Evolutionary conservation across 805 yeast genomes (phyloP), one percentile per base, ranked within the genome.

Genomic region (Zygosaccharomyces lentus): DNA sequence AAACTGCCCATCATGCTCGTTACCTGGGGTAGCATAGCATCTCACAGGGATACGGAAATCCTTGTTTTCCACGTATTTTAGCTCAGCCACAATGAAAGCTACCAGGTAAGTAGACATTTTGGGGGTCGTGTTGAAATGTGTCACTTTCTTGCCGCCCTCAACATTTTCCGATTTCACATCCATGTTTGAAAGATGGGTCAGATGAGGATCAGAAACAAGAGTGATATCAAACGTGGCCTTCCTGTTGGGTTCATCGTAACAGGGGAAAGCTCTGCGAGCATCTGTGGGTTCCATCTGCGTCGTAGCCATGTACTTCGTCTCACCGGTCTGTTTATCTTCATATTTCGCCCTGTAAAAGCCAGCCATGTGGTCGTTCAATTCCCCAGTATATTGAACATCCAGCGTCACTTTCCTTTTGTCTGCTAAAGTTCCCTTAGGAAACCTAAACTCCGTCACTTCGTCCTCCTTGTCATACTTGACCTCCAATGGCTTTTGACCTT

Each of bases 271-370:
- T 58, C 88, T 76, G 58, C 95, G 80, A 56, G 91, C 87, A 61
- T 86, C 93, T 16, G 91, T 83, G 19, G 95, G 82, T 69, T 86
- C 95, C 79, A 86, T 82, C 67, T 86, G 95, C 37, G 95, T 84
- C 37, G 90, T 82, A 36, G 88, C 87, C 75, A 85, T 73, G 64
- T 82, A 82, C 59, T 81, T 82, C 32, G 80, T 80, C 48, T 73
- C 72, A 17, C 87, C 85, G 51, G 82, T 74, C 49, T 74, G 73
- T 52, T 73, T 73, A 46, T 72, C 75, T 52, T 64, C 65, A 64
- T 84, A 84, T 34, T 79, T 69, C 15, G 88, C 82, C 57, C 86
- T 75, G 71, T 85, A 85, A 68, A 85, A 85, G 38, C 91, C 91
- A 45, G 87, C 85, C 91, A 85, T 84, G 59, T 83, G 80, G 59